Base-by-base conservation (phyloP, 1,284 basidiomycete species). In the Ganoderma resinaceum region DNA sequence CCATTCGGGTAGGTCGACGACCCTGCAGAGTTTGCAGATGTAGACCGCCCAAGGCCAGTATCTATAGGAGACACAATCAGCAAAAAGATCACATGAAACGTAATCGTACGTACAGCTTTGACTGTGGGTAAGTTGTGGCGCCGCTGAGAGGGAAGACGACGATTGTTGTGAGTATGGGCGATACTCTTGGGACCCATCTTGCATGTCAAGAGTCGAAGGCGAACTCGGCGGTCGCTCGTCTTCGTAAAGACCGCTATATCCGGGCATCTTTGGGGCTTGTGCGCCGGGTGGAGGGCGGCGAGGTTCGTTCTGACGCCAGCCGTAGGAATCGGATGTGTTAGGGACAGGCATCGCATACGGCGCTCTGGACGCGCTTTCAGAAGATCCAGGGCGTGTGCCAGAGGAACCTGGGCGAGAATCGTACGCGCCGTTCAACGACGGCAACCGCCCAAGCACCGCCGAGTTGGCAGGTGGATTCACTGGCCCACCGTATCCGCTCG, bases 311-410 rank as follows among this genome's bases (percentile, higher is more conserved):
- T 70, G 69, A 20, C 72, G 70, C 74, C 76, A 76, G 40, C 62
- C 66, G 37, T 66, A 66, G 14, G 64, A 43, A 29, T 72, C 75
- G 16, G 65, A 65, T 20, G 70, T 64, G 18, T 76, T 74, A n/a
- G 78, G 77, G 0, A 75, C 66, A 40, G 77, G 77, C 74, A 78
- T 77, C 18, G 63, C 64, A 31, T 68, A 70, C 31, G 74, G 73
- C 9, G 59, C 60, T 49, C 70, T 60, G 9, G 61, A 58, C 35
- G 58, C 43, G 57, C 72, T 73, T 31, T 73, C 72, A 7, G 74
- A 71, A 2, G 74, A 74, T 8, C 69, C 71, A n/a, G 72, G 74
- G 14, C 72, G 72, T 33, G 66, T 35, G 18, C 66, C 40, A n/a
- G 68, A 63, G 55, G 75, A 74, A 0, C 43, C 62, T 29, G 73